phyloP scores from a whole-genome alignment of 2,329 filamentous ascomycete species.

The Xylariaceae sp. region DNA sequence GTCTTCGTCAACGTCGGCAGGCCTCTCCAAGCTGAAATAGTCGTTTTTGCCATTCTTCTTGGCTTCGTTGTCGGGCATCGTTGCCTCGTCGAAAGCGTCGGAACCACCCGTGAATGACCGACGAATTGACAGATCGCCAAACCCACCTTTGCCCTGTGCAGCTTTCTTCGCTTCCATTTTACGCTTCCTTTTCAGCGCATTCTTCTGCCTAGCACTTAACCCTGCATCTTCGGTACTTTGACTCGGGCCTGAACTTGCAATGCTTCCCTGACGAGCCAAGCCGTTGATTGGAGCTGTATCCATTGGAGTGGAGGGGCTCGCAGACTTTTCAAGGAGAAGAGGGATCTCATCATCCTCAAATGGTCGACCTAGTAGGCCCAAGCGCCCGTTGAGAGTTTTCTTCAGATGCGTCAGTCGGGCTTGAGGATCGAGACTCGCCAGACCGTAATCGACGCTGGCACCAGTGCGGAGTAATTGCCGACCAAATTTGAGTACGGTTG shows the following conservation, averaged over 20 bases:
- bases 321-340: slow-evolving; percentile 58
- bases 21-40: slow-evolving; percentile 86
- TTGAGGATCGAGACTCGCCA: slow-evolving; percentile 78
- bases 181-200: slow-evolving; percentile 89
- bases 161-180: slow-evolving; percentile 88
- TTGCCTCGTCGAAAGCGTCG: slow-evolving; percentile 61
- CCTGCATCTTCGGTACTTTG: slow-evolving; percentile 61
- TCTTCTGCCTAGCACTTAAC: slow-evolving; percentile 89
- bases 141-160: slow-evolving; percentile 78
- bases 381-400: slow-evolving; percentile 76
- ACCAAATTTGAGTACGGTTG: slow-evolving; percentile 76
- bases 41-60: slow-evolving; percentile 69
- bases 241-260: slow-evolving; percentile 33
- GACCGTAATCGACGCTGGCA: slow-evolving; percentile 72
- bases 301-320: slow-evolving; percentile 44
- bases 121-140: slow-evolving; percentile 79
- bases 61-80: slow-evolving; percentile 48
- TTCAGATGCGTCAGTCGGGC: slow-evolving; percentile 83
- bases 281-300: slow-evolving; percentile 37
- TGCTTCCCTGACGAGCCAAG: slow-evolving; percentile 36
- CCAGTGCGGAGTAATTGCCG: slow-evolving; percentile 82
- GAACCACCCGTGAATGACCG: slow-evolving; percentile 59
- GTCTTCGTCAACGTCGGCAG: slow-evolving; percentile 77
- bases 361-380: slow-evolving; percentile 81
- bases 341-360: slow-evolving; percentile 79